These are phyloP conservation scores for Trichophyton schoenleinii DNA, from an alignment of 2,329 filamentous ascomycete genomes.

Conservation along the genomic window DNA sequence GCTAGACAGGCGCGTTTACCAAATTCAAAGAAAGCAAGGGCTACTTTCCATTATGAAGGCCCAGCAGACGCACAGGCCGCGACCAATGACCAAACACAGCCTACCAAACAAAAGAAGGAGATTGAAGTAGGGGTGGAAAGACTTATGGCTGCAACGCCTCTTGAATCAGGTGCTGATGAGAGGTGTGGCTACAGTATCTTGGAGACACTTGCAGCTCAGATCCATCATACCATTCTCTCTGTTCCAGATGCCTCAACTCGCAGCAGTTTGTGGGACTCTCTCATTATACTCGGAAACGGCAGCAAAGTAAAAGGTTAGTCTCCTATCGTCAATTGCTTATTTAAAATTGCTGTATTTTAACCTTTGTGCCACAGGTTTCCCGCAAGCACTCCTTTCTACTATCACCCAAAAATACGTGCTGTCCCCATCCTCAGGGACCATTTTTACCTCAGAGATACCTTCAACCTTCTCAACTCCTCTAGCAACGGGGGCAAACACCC, in stretches of 20 bases:
- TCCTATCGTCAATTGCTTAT: no score
- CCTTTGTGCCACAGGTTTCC: slow-evolving; percentile 49
- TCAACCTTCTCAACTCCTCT: slow-evolving; percentile 85
- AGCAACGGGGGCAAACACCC: slow-evolving; percentile 83
- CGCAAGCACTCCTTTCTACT: slow-evolving; percentile 71
- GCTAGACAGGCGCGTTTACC: slow-evolving; percentile 40
- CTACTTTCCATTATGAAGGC: slow-evolving; percentile 50
- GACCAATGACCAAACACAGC: slow-evolving; percentile 36
- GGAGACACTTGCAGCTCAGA: slow-evolving; percentile 68
- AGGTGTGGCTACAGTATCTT: slow-evolving; percentile 50
- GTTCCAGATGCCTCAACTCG: slow-evolving; percentile 78
- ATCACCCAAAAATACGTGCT: slow-evolving; percentile 75
- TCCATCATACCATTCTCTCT: slow-evolving; percentile 70
- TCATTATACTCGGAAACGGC: slow-evolving; percentile 87
- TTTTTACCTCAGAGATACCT: slow-evolving; percentile 92
- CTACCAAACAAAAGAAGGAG: slow-evolving; percentile 41
- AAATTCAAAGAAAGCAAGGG: slow-evolving; percentile 48
- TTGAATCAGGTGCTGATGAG: slow-evolving; percentile 20
- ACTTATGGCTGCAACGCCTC: slow-evolving; percentile 44
- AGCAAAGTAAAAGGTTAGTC: slow-evolving; percentile 47
- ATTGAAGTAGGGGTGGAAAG: slow-evolving; percentile 52
- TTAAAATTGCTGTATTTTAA: no score
- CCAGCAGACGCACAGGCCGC: slow-evolving; percentile 43
- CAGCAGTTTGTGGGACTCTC: slow-evolving; percentile 76
- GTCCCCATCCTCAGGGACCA: slow-evolving; percentile 82